Conservation (phyloP, 495 filamentous ascomycete genomes). For the Apodospora peruviana region DNA sequence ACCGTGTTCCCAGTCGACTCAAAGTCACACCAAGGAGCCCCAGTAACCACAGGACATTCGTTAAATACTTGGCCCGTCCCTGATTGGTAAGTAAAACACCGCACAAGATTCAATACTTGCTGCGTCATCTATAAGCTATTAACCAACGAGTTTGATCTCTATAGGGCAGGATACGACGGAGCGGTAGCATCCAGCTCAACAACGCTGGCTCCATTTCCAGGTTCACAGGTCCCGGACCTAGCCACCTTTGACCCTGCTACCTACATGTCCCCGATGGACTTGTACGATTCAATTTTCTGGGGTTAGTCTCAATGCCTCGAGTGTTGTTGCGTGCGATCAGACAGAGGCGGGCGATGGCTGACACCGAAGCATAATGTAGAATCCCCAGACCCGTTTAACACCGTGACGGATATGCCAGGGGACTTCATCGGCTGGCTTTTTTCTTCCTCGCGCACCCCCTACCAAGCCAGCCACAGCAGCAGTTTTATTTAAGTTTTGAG, state of each 20-base stretch:
- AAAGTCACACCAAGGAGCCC: too few relatives aligned
- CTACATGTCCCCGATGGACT: slow-evolving; percentile 50
- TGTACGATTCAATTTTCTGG: slow-evolving; percentile 56
- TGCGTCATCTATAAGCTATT: too few relatives aligned
- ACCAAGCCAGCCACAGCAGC: slow-evolving; percentile 41
- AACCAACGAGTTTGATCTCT: too few relatives aligned
- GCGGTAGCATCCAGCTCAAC: slow-evolving; percentile 8
- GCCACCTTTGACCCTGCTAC: slow-evolving; percentile 35
- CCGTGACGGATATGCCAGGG: slow-evolving; percentile 35
- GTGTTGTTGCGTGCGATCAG: too few relatives aligned
- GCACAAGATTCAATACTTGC: too few relatives aligned
- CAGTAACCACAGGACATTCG: too few relatives aligned
- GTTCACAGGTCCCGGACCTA: slow-evolving; percentile 26
- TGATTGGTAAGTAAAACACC: slow-evolving; percentile 9
- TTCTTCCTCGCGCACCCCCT: slow-evolving; percentile 44
- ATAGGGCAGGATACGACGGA: slow-evolving; percentile 2
- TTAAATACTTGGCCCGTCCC: slow-evolving; percentile 7
- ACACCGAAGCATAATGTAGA: slow-evolving; percentile 30
- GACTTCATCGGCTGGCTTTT: slow-evolving; percentile 49
- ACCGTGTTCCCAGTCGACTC: too few relatives aligned
- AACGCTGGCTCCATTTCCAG: slow-evolving; percentile 23
- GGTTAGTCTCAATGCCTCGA: slow-evolving; percentile 28
- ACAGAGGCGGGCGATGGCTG: too few relatives aligned
- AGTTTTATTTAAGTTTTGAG: slow-evolving; percentile 47
- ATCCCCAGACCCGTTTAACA: slow-evolving; percentile 45